These are phyloP conservation scores for Mrakia frigida DNA, from an alignment of 768 basidiomycete genomes.

Conservation along the genomic window DNA sequence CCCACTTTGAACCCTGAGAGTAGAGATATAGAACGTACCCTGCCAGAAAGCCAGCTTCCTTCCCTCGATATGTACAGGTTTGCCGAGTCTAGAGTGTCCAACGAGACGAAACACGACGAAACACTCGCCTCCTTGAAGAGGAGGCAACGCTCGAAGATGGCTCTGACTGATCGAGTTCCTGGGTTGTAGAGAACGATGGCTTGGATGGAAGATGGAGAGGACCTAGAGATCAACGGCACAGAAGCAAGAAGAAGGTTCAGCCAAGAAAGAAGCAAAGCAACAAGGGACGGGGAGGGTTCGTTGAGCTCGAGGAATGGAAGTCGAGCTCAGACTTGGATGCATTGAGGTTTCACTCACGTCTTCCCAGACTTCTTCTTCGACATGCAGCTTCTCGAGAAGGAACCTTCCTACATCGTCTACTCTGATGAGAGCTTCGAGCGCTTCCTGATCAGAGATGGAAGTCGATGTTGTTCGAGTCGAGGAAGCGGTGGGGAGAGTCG, in stretches of 20 bases:
- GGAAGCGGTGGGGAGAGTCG: background rate
- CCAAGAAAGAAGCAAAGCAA: too few relatives aligned
- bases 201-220: slow-evolving; percentile 9
- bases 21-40: background rate
- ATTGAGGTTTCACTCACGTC: slow-evolving; percentile 1
- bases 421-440: background rate
- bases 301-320: background rate
- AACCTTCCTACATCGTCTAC: slow-evolving; percentile 16
- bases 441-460: background rate
- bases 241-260: background rate
- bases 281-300: too few relatives aligned
- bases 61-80: background rate
- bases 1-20: too few relatives aligned
- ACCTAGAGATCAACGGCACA: background rate
- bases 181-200: background rate
- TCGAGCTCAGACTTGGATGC: background rate
- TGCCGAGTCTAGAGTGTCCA: background rate
- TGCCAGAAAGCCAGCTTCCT: slow-evolving; percentile 5
- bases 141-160: slow-evolving; percentile 3
- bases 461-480: background rate
- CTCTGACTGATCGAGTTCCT: slow-evolving; percentile 5
- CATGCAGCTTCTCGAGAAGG: slow-evolving; percentile 5
- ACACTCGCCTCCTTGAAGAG: background rate
- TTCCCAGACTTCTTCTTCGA: slow-evolving; percentile 15
- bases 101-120: slow-evolving; percentile 15